phyloP scores from a whole-genome alignment of 169 alveolate species.

The Cardiosporidium cionae region DNA sequence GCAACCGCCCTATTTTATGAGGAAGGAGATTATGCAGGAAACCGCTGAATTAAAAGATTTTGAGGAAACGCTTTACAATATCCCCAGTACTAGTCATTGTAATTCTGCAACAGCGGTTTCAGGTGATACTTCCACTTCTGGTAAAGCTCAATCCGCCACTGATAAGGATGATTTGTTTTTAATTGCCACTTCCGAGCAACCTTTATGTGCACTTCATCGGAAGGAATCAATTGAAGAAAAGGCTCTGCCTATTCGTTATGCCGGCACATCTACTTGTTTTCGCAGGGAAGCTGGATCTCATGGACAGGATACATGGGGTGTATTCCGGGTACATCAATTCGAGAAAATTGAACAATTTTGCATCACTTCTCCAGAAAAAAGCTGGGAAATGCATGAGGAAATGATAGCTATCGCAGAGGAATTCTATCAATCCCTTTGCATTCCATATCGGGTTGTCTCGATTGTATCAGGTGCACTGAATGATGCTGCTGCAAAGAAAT shows the following conservation, averaged over 20 bases:
- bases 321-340: conserved; percentile 96
- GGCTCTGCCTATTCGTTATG: conserved; percentile 80
- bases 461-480: conserved; percentile 99
- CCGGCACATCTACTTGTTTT: conserved; percentile 95
- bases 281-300: conserved; percentile 99
- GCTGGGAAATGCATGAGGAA: conserved; percentile 81
- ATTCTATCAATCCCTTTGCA: conserved; percentile 83
- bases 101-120: neutral
- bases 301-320: conserved; percentile 97
- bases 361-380: conserved; percentile 74
- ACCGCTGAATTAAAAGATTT: conserved; percentile 96
- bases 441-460: conserved; percentile 90
- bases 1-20: conserved; percentile 98
- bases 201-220: conserved; percentile 91
- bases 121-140: neutral
- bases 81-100: neutral
- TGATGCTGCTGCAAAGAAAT: conserved; percentile 98
- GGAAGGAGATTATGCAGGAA: conserved; percentile 83
- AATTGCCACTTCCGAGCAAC: conserved; percentile 99
- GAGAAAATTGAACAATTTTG: conserved; percentile 97
- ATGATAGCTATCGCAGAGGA: conserved; percentile 91
- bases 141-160: neutral
- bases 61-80: conserved; percentile 85
- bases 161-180: conserved; percentile 75
- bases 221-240: conserved; percentile 60